These are phyloP conservation scores for Eimeria falciformis DNA, from an alignment of 169 alveolate species.

Conservation along the genomic window DNA sequence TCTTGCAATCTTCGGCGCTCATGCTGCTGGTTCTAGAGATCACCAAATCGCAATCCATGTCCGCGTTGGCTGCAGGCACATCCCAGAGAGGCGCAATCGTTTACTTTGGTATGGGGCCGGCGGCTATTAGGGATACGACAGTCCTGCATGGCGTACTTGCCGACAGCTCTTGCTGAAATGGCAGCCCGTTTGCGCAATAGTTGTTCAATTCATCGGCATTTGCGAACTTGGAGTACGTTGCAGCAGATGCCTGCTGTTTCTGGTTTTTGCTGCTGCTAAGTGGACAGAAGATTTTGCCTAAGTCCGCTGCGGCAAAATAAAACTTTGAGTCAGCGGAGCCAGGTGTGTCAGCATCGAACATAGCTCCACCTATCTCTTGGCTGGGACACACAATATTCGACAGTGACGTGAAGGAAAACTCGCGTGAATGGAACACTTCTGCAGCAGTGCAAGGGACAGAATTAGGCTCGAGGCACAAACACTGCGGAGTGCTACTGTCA, in stretches of 20 bases:
- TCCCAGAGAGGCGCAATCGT: background rate
- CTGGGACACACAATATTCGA: background rate
- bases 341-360: background rate
- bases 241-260: slow-evolving; percentile 10
- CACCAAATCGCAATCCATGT: slow-evolving; percentile 9
- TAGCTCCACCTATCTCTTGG: slow-evolving; percentile 41
- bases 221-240: slow-evolving; percentile 41
- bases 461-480: slow-evolving; percentile 56
- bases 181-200: slow-evolving; percentile 60
- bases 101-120: no score
- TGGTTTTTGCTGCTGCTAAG: slow-evolving; percentile 47
- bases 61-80: slow-evolving; percentile 62
- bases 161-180: slow-evolving; percentile 20
- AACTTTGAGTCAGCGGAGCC: slow-evolving; percentile 64
- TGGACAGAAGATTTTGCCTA: slow-evolving; percentile 57
- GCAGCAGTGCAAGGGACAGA: slow-evolving; percentile 63
- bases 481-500: slow-evolving; percentile 9
- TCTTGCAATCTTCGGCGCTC: slow-evolving; percentile 43
- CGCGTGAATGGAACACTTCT: slow-evolving; percentile 57
- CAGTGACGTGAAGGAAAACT: background rate
- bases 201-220: slow-evolving; percentile 55
- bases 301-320: slow-evolving; percentile 65
- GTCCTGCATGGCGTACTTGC: slow-evolving; percentile 50
- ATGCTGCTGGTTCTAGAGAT: background rate
- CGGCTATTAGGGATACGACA: background rate